Evolutionary conservation across 176 grass and related monocot genomes (phyloP), one percentile per base, ranked within the genome.

Genomic region (Cymbopogon citratus): DNA sequence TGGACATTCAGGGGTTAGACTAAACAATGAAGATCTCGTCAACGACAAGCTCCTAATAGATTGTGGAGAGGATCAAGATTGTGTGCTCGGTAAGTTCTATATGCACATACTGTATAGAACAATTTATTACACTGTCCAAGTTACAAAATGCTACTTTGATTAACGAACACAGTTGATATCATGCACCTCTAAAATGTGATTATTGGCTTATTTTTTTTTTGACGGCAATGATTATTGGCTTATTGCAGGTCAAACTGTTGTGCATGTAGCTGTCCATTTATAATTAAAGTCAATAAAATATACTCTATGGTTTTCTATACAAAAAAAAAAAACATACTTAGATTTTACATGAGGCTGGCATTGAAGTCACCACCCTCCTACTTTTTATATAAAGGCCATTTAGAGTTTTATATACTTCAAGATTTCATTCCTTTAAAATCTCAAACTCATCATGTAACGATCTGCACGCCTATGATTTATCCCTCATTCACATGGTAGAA

Each of bases 31-130:
- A 49, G 66, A 61, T 77, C 51, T 83, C 29, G 7, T 80, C 39
- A 91, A 87, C 7, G 80, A 89, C 41, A 94, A 82, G 75, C 80
- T 94, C 43, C 86, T 94, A 63, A 85, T 94, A 62, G 92, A 94
- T 51, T 94, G 92, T 15, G 92, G 88, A 87, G 92, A 94, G 84
- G 92, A 91, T 54, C 83, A 94, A 81, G 89, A 94, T 63, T 94
- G 92, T 77, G 92, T 94, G 45, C 78, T 94, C 25, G 92, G 92
- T 94, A 94, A 77, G 92, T 81, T 77, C 62, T 87, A 41, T 31
- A 10, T 39, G 29, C 10, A 38, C 7, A 54, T 54, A 54, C 18
- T 56, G 52, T n/a, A 56, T n/a, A n/a, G 7, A 56, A 56, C 7
- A 56, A n/a, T 3, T 56, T 57, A 23, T n/a, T 54, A 14, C 44